These are phyloP conservation scores for Plasmodium cynomolgi DNA, from an alignment of 169 alveolate genomes.

Conservation along the genomic window DNA sequence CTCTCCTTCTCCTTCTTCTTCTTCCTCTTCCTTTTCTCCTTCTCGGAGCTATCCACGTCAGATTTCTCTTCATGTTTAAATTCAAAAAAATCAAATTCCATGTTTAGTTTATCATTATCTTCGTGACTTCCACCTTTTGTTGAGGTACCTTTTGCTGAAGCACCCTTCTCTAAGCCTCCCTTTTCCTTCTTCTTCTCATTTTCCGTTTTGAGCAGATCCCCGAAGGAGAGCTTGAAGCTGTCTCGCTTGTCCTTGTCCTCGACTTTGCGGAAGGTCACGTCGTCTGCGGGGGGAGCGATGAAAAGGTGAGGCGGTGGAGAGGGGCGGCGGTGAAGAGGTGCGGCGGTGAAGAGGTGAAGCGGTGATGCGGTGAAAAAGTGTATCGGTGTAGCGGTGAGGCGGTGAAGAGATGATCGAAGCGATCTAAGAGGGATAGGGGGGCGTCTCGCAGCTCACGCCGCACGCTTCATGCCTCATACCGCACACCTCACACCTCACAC, in stretches of 20 bases:
- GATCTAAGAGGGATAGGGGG: background rate
- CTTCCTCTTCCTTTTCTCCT: background rate
- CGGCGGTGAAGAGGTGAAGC: background rate
- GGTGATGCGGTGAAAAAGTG: slow-evolving; percentile 77
- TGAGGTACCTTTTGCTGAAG: background rate
- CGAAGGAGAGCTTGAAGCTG: background rate
- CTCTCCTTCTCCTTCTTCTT: background rate
- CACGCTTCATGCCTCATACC: too few species aligned
- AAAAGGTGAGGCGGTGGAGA: background rate
- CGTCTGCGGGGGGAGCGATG: slow-evolving; percentile 1
- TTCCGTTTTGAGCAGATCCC: slow-evolving; percentile 39
- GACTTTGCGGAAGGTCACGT: slow-evolving; percentile 11
- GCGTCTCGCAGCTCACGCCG: background rate
- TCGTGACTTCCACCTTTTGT: background rate
- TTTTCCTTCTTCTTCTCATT: slow-evolving; percentile 6
- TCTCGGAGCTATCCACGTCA: background rate
- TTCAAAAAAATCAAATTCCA: slow-evolving; percentile 62
- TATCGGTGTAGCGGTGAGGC: too few species aligned
- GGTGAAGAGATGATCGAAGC: too few species aligned
- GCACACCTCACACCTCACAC: too few species aligned
- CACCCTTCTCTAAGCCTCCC: background rate
- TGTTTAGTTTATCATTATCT: slow-evolving; percentile 26
- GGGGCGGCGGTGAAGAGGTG: background rate
- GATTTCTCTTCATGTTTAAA: slow-evolving; percentile 19
- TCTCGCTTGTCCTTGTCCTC: slow-evolving; percentile 4